These are phyloP conservation scores for Vigna nakashimae DNA, from an alignment of 306 rosid genomes.

Conservation along the genomic window DNA sequence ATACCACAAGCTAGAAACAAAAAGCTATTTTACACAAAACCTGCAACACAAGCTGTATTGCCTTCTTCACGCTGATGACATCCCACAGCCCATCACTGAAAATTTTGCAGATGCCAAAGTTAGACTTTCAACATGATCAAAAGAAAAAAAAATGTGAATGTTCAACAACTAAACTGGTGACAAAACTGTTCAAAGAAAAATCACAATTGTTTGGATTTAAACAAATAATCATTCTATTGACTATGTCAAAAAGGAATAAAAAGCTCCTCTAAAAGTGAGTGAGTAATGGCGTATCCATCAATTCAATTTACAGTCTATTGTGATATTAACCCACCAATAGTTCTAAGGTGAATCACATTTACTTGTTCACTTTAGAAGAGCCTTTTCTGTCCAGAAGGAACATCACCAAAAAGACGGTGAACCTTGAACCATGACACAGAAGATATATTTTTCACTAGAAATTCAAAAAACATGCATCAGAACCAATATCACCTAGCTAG, in stretches of 20 bases:
- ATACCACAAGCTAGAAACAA: neutral
- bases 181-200: neutral
- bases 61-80: conserved; percentile 76
- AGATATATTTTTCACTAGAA: conserved; percentile 17
- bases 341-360: neutral
- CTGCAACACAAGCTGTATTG: conserved; percentile 81
- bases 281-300: neutral
- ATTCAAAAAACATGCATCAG: conserved; percentile 37
- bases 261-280: neutral
- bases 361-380: conserved; percentile 13
- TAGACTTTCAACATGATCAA: conserved; percentile 14
- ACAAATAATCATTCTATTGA: conserved; percentile 27
- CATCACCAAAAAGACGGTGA: neutral
- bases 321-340: conserved; percentile 9
- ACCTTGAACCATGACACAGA: conserved; percentile 2
- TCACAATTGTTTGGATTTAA: conserved; percentile 1
- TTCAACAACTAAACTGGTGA: conserved; percentile 8
- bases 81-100: conserved; percentile 98
- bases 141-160: neutral
- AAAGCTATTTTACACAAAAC: conserved; percentile 47
- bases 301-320: neutral
- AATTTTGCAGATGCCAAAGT: conserved; percentile 43
- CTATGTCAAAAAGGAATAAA: conserved; percentile 37
- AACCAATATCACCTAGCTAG: conserved; percentile 81
- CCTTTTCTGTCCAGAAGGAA: conserved; percentile 14